phyloP scores from a whole-genome alignment of 2,329 filamentous ascomycete genomes.

The Xylariaceae sp. region DNA sequence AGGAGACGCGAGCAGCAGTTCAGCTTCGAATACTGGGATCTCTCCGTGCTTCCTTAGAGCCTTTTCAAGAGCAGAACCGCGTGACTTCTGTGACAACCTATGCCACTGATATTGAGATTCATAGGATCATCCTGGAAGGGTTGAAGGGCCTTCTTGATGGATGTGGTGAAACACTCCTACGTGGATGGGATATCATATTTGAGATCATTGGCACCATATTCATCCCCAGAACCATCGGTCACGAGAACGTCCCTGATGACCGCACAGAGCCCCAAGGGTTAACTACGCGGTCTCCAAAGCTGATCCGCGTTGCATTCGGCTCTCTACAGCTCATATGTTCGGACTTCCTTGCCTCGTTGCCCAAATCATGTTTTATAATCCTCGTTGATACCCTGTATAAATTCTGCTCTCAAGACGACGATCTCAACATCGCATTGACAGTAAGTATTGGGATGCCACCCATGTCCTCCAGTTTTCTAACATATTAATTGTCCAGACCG shows the following conservation, averaged over 20 bases:
- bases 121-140: conserved; percentile 73
- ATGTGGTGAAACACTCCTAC: conserved; percentile 76
- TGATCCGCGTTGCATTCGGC: conserved; percentile 82
- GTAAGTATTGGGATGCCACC: conserved; percentile 45
- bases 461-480: conserved; percentile 9
- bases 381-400: conserved; percentile 84
- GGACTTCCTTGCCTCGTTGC: conserved; percentile 77
- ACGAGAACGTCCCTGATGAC: conserved; percentile 32
- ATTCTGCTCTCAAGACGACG: conserved; percentile 84
- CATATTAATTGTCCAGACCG: conserved; percentile 52
- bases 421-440: conserved; percentile 92
- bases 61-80: conserved; percentile 52
- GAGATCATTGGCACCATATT: conserved; percentile 83
- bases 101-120: conserved; percentile 70
- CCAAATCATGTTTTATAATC: conserved; percentile 66
- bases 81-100: conserved; percentile 54
- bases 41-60: conserved; percentile 56
- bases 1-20: conserved; percentile 53
- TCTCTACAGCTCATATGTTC: conserved; percentile 91
- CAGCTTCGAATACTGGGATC: conserved; percentile 70
- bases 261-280: conserved; percentile 36
- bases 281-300: conserved; percentile 60
- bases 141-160: conserved; percentile 80
- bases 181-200: conserved; percentile 83
- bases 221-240: conserved; percentile 38